Percentiles rank a stretch among this genome's conserved stretches.
Evolutionary conservation across 1,284 basidiomycete species (phyloP).

Genomic region (Tilletia walkeri): DNA sequence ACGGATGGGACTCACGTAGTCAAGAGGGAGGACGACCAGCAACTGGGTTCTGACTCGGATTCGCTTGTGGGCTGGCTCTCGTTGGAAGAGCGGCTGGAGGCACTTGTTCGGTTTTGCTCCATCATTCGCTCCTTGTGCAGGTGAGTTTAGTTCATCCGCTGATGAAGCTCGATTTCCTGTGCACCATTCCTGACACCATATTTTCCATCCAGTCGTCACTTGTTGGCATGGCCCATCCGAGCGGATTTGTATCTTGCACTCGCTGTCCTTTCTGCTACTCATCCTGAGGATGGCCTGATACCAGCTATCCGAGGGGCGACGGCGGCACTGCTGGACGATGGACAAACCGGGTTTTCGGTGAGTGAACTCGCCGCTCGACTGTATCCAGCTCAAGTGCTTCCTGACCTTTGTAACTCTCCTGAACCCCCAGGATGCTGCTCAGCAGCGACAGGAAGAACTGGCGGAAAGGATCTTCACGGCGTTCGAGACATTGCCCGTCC

Average conservation of each 20-base stretch:
- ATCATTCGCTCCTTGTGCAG: neutral
- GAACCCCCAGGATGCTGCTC: neutral
- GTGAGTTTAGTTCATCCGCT: neutral
- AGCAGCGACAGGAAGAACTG: neutral
- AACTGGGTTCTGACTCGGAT: neutral
- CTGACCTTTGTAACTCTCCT: too few relatives aligned
- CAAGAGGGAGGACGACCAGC: neutral
- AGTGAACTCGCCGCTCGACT: too few relatives aligned
- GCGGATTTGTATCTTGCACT: neutral
- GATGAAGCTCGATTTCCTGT: too few relatives aligned
- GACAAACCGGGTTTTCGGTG: too few relatives aligned
- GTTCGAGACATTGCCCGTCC: neutral
- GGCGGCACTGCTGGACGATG: too few relatives aligned
- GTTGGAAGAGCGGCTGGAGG: slow-evolving; percentile 3
- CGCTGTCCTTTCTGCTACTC: neutral
- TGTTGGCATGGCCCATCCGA: neutral
- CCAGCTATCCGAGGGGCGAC: too few relatives aligned
- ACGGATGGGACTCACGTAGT: neutral
- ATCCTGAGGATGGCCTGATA: neutral
- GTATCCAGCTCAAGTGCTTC: too few relatives aligned
- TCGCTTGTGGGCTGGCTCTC: neutral
- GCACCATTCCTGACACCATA: too few relatives aligned
- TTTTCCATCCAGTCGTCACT: neutral
- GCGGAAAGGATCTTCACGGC: neutral
- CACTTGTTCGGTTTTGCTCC: neutral